phyloP scores from a whole-genome alignment of 805 yeast species.

The Kazachstania taianensis region DNA sequence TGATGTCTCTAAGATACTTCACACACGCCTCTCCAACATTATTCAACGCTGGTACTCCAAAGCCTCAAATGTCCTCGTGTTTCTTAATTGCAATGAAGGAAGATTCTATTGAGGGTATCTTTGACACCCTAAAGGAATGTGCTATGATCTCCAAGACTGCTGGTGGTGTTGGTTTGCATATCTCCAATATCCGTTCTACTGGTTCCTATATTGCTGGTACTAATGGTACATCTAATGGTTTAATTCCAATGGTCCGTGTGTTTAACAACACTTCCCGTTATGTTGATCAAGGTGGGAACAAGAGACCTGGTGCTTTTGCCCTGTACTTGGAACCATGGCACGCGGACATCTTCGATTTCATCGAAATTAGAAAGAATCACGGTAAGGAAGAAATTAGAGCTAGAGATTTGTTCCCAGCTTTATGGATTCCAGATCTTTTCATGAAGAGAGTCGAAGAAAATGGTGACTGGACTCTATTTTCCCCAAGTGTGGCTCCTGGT shows the following conservation, averaged over 20 bases:
- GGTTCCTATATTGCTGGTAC: conserved; percentile 86
- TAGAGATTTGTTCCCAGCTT: conserved; percentile 79
- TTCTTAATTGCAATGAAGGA: conserved; percentile 82
- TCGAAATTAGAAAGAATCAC: conserved; percentile 82
- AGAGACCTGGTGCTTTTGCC: conserved; percentile 94
- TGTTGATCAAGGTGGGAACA: conserved; percentile 96
- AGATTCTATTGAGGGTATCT: conserved; percentile 91
- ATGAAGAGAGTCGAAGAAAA: conserved; percentile 81
- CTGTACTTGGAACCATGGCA: conserved; percentile 95
- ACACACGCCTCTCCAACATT: conserved; percentile 93
- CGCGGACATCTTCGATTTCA: conserved; percentile 72
- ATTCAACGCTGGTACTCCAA: conserved; percentile 82
- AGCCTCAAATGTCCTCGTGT: conserved; percentile 83
- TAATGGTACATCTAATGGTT: conserved; percentile 82
- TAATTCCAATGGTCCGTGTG: conserved; percentile 88
- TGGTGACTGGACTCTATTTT: conserved; percentile 76
- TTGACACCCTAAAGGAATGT: conserved; percentile 72
- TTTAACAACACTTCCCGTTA: conserved; percentile 91
- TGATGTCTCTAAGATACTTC: conserved; percentile 78
- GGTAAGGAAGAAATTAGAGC: conserved; percentile 92
- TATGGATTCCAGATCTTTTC: conserved; percentile 90
- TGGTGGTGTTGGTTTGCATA: conserved; percentile 87
- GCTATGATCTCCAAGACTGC: conserved; percentile 89
- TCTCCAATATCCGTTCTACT: conserved; percentile 70
- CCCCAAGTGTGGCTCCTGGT: conserved; percentile 83